Conservation (phyloP, 1,139 yeast species). For the Trichomonascaceae sp. region DNA sequence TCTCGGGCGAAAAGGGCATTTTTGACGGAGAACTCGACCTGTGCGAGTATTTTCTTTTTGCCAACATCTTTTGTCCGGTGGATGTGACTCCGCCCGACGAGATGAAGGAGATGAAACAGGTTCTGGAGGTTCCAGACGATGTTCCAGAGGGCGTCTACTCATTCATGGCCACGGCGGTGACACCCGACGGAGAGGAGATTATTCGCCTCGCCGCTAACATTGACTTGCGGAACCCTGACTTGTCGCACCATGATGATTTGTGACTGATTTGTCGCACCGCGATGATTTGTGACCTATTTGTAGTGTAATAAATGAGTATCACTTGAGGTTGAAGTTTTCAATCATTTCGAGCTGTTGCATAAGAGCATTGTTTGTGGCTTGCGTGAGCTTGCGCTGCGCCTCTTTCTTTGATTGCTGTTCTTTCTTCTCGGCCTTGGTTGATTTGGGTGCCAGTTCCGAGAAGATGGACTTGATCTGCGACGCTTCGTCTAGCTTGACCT, state of each 20-base stretch:
- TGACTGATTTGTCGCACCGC: constrained; percentile 4
- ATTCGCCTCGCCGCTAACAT: constrained; percentile 17
- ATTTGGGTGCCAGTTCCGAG: no score
- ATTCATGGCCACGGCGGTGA: constrained; percentile 15
- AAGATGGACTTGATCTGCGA: no score
- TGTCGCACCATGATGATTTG: constrained; percentile 5
- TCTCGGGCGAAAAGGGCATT: constrained; percentile 6
- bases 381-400: background rate
- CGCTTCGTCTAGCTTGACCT: no score
- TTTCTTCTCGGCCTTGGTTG: no score
- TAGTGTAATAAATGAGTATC: no score
- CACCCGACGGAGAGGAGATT: constrained; percentile 11
- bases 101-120: constrained; percentile 10
- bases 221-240: constrained; percentile 10
- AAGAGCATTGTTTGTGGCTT: background rate
- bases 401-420: no score
- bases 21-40: constrained; percentile 16
- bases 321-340: background rate
- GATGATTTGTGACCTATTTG: constrained; percentile 5
- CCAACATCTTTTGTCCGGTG: constrained; percentile 17
- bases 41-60: constrained; percentile 18
- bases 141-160: constrained; percentile 18
- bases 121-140: constrained; percentile 17
- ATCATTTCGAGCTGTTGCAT: background rate
- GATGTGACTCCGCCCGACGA: constrained; percentile 7